Conservation (phyloP, 805 yeast species). For the Komagataella populi region DNA sequence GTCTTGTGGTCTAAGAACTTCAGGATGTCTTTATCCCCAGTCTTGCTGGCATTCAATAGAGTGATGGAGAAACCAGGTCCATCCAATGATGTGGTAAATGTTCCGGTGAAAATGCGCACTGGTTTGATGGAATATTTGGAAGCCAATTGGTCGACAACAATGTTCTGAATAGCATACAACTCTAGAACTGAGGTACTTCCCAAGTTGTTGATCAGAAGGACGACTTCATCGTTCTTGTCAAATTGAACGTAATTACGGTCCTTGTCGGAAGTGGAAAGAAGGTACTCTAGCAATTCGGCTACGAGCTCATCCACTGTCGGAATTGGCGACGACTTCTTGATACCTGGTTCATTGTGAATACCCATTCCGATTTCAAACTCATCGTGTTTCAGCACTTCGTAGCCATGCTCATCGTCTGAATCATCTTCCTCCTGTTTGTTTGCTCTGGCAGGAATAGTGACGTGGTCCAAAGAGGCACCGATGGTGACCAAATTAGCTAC, state of each 20-base stretch:
- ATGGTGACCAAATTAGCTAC: conserved; percentile 66
- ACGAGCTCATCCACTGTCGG: conserved; percentile 57
- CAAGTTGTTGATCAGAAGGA: conserved; percentile 65
- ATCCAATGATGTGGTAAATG: conserved; percentile 79
- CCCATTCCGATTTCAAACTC: conserved; percentile 93
- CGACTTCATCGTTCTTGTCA: conserved; percentile 41
- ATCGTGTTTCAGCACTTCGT: conserved; percentile 30
- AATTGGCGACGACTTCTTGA: conserved; percentile 44
- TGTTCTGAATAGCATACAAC: conserved; percentile 55
- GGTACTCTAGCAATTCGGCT: conserved; percentile 42
- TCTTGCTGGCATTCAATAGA: conserved; percentile 51
- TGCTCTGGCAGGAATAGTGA: conserved; percentile 75
- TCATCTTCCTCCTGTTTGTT: conserved; percentile 26
- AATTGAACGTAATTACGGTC: conserved; percentile 79
- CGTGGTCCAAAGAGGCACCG: conserved; percentile 82
- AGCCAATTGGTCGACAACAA: conserved; percentile 38
- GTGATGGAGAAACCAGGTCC: conserved; percentile 90
- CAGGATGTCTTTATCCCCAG: conserved; percentile 31
- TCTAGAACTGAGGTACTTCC: conserved; percentile 86
- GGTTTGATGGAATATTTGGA: conserved; percentile 45
- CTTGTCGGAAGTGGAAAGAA: conserved; percentile 47
- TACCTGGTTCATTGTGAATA: conserved; percentile 91
- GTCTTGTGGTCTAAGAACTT: conserved; percentile 58
- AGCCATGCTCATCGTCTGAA: conserved; percentile 19
- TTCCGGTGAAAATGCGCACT: conserved; percentile 55